These are phyloP conservation scores for Noccaea bulbosa DNA, from an alignment of 345 rosid species.

Conservation along the genomic window DNA sequence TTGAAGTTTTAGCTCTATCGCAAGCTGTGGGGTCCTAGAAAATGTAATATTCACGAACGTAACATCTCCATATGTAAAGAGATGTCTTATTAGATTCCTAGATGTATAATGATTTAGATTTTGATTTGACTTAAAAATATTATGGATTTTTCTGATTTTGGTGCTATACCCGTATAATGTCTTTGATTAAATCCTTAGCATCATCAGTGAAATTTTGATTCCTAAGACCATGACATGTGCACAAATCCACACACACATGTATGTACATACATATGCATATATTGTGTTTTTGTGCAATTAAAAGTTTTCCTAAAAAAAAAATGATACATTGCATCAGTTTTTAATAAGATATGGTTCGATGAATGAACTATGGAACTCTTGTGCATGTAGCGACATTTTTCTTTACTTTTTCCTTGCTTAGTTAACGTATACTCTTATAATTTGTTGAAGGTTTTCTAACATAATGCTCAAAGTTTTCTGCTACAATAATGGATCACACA, in stretches of 20 bases:
- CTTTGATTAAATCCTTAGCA: constrained; percentile 8
- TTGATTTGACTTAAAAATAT: constrained; percentile 37
- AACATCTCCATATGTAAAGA: constrained; percentile 24
- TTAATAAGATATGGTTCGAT: neutral
- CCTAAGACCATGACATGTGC: constrained; percentile 38
- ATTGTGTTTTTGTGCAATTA: constrained; percentile 19
- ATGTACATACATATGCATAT: neutral
- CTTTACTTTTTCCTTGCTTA: neutral
- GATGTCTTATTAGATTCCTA: constrained; percentile 22
- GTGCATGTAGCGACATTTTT: constrained; percentile 4
- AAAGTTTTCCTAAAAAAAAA: neutral
- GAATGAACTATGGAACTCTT: neutral
- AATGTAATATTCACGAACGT: constrained; percentile 23
- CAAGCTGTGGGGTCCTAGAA: constrained; percentile 33
- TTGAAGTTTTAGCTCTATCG: constrained; percentile 26
- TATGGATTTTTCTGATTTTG: constrained; percentile 36
- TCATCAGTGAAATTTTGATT: constrained; percentile 35
- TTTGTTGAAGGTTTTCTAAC: neutral
- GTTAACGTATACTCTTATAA: neutral
- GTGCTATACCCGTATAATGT: constrained; percentile 18
- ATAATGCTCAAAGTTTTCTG: neutral
- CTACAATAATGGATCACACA: neutral
- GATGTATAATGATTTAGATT: constrained; percentile 34
- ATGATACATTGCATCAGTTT: constrained; percentile 10
- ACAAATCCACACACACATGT: constrained; percentile 22